Evolutionary conservation across 1,139 yeast genomes (phyloP), one percentile per base, ranked within the genome.

Genomic region (Wickerhamiella pararugosa): DNA sequence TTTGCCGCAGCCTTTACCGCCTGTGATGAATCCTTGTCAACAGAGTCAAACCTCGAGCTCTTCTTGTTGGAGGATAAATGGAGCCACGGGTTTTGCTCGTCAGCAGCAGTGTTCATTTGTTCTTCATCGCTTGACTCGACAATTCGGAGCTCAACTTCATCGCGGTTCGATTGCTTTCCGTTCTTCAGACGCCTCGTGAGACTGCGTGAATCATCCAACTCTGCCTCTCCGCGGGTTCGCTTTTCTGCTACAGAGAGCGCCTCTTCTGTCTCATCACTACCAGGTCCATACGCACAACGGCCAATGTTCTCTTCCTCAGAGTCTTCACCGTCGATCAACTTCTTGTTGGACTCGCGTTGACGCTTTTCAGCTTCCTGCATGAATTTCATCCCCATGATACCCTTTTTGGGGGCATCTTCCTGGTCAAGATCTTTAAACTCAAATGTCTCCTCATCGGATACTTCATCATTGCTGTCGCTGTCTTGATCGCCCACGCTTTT

Each of bases 371-470:
- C 96, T 49, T 79, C 80, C 52, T 72, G 77, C 95, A 87, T 86
- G 59, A 90, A 90, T 51, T 86, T 93, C 97, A 90, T 90, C 38
- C 76, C 80, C 66, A 87, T 64, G 27, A 90, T 79, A 46, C 97
- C 96, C 59, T 86, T 86, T 15, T 93, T 92, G 25, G 80, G 60
- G 27, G 29, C 34, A n/a, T 41, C 45, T 29, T 63, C 62, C 10
- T 60, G 65, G 40, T 66, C 72, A 11, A 62, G 64, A 27, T 56
- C 11, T 6, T 25, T 32, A 8, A 32, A 6, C 29, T 39, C 33
- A 6, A 39, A 34, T 53, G 25, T 60, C 61, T 11, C 61, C 21
- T 38, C 63, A 33, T 73, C 71, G 43, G 68, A 73, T 41, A 70
- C 76, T 27, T 74, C 76, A 43, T 62, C 64, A 37, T 59, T 65